Base-by-base conservation (phyloP, 768 basidiomycete species). In the Gymnopilus junonius region DNA sequence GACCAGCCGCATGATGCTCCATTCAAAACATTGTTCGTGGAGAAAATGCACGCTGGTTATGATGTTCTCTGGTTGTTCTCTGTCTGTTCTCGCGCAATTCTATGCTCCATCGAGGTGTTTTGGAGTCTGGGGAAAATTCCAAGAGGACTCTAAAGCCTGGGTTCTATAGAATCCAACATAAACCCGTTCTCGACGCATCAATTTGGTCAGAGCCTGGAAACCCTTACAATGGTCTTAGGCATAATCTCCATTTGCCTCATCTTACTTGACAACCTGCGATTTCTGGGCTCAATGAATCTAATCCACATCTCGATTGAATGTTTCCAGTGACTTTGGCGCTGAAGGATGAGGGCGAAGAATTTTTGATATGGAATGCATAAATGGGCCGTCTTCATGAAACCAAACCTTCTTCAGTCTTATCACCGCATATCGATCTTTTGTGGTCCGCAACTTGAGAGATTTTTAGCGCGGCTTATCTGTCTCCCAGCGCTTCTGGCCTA, bases 171-270 rank as follows among this genome's bases (percentile, higher is more conserved):
- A 51, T 29, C 48, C 48, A 4, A 32, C 29, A 6, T 8, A 27
- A 34, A 8, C 40, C 59, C 59, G 59, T 51, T 27, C 59, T 42
- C 14, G 59, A 51, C 59, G 59, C 59, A 61, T 61, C 59, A 51
- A 27, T 3, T 20, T 20, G 27, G 11, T 29, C 27, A 29, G 31
- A n/a, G n/a, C n/a, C n/a, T n/a, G n/a, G n/a, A 51, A 32, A 31
- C 48, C 15, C n/a, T 20, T 32, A 6, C 27, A 32, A 17, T n/a
- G n/a, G 15, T 8, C 31, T 14, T 29, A 51, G 7, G 29, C 3
- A 11, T 23, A 7, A 11, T 31, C 48, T 31, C 48, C 29, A 50
- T 31, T 51, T 51, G 20, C 27, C n/a, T 51, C 29, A 51, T 15
- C 31, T 51, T 17, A n/a, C 48, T 14, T 27, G 45, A 14, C 8